Conservation (phyloP, 805 yeast species). For the Hanseniaspora jakobsenii region DNA sequence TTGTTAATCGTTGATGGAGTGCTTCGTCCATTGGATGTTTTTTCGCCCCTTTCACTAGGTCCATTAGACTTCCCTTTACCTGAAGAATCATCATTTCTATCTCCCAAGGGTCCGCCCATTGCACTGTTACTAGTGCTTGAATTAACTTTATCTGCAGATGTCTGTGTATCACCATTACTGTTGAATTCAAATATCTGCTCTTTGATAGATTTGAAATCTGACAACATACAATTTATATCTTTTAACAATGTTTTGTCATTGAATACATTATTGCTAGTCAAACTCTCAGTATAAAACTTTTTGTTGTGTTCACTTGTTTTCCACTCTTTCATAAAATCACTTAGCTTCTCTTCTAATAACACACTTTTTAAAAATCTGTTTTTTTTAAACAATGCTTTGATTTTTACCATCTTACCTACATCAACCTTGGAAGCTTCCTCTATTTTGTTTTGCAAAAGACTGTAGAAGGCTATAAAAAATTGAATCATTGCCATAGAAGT, state of each 20-base stretch:
- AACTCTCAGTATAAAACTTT: background rate
- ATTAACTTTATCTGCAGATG: too few relatives aligned
- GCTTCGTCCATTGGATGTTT: background rate
- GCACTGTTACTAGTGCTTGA: too few relatives aligned
- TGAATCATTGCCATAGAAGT: conserved; percentile 15
- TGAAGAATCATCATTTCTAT: too few relatives aligned
- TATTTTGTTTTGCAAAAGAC: background rate
- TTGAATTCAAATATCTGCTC: conserved; percentile 13
- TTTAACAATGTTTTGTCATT: background rate
- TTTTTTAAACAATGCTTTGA: background rate
- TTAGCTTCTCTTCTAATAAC: background rate
- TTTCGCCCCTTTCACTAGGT: too few relatives aligned
- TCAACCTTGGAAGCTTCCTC: conserved; percentile 3
- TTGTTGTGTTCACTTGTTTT: background rate
- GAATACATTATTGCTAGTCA: background rate
- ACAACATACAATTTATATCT: background rate
- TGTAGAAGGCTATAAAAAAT: conserved; percentile 13
- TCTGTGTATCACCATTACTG: background rate
- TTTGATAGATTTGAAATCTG: conserved; percentile 1
- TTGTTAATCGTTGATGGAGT: too few relatives aligned
- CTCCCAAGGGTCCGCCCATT: too few relatives aligned
- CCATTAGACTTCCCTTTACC: too few relatives aligned
- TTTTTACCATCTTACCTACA: background rate
- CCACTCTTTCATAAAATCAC: conserved; percentile 11
- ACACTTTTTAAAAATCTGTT: conserved; percentile 8